A percentile compares a stretch with the other conserved stretches of the same genome.
phyloP scores from a whole-genome alignment of 1,139 yeast species.

The Eremothecium gossypii region DNA sequence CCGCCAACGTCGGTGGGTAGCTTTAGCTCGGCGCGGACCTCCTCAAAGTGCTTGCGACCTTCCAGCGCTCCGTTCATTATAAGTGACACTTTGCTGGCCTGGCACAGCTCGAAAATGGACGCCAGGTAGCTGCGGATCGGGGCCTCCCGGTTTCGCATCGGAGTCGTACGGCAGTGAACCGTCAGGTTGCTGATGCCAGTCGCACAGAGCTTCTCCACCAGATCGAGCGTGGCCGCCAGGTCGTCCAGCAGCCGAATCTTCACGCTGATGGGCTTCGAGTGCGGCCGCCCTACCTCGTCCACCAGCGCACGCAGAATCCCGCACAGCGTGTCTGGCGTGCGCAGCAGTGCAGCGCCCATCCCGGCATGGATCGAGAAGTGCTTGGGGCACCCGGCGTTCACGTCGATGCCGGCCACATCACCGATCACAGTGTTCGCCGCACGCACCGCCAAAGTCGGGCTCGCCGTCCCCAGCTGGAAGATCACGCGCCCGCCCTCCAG shows the following conservation, averaged over 20 bases:
- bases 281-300: constrained; percentile 67
- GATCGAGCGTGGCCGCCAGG: constrained; percentile 47
- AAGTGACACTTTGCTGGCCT: constrained; percentile 55
- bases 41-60: constrained; percentile 45
- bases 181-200: constrained; percentile 85
- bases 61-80: constrained; percentile 73
- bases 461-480: constrained; percentile 85
- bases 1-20: constrained; percentile 52
- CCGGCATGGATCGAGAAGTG: constrained; percentile 84
- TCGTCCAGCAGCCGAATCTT: constrained; percentile 71
- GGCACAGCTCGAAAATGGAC: constrained; percentile 54
- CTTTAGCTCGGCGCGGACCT: constrained; percentile 44
- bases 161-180: constrained; percentile 81
- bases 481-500: constrained; percentile 57
- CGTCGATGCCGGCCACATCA: constrained; percentile 88
- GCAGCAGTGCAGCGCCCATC: constrained; percentile 90
- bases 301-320: constrained; percentile 61
- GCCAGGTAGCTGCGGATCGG: constrained; percentile 62
- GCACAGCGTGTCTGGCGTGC: constrained; percentile 70
- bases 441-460: constrained; percentile 73
- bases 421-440: constrained; percentile 73
- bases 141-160: constrained; percentile 79
- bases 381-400: constrained; percentile 95
- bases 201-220: constrained; percentile 54
- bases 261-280: constrained; percentile 74